Percentiles rank a stretch among this genome's conserved stretches.
Conservation (phyloP, 495 filamentous ascomycete genomes). For the Penicillium alfredii region DNA sequence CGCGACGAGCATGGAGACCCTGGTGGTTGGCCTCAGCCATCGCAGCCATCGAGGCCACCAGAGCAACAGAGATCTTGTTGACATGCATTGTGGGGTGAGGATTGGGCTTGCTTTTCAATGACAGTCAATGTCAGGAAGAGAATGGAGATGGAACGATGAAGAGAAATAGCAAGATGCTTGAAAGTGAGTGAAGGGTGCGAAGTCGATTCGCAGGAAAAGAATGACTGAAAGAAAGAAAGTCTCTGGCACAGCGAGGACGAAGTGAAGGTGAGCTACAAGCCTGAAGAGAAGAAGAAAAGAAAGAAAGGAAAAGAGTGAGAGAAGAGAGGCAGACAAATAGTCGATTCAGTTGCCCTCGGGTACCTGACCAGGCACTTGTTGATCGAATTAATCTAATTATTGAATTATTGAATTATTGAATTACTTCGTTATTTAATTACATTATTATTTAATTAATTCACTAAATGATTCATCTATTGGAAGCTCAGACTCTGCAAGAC, state of each 20-base stretch:
- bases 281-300: conserved; percentile 19
- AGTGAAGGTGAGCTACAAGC: conserved; percentile 18
- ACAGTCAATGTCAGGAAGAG: conserved; percentile 25
- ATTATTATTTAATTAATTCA: too few species aligned
- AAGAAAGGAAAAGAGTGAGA: conserved; percentile 17
- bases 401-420: too few species aligned
- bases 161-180: neutral
- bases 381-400: too few species aligned
- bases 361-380: too few species aligned
- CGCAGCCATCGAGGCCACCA: conserved; percentile 45
- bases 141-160: conserved; percentile 3
- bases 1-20: conserved; percentile 28
- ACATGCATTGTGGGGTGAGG: conserved; percentile 36
- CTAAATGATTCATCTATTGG: too few species aligned
- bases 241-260: conserved; percentile 28
- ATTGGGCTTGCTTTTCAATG: conserved; percentile 6
- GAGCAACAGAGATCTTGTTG: conserved; percentile 43
- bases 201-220: conserved; percentile 48
- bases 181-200: conserved; percentile 28
- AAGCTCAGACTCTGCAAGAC: too few species aligned
- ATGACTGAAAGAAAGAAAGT: conserved; percentile 28
- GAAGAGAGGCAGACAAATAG: conserved; percentile 9
- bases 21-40: conserved; percentile 37
- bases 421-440: too few species aligned
- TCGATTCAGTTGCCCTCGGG: too few species aligned